Base-by-base conservation (phyloP, 257 asterid genomes). In the Fraxinus excelsior region DNA sequence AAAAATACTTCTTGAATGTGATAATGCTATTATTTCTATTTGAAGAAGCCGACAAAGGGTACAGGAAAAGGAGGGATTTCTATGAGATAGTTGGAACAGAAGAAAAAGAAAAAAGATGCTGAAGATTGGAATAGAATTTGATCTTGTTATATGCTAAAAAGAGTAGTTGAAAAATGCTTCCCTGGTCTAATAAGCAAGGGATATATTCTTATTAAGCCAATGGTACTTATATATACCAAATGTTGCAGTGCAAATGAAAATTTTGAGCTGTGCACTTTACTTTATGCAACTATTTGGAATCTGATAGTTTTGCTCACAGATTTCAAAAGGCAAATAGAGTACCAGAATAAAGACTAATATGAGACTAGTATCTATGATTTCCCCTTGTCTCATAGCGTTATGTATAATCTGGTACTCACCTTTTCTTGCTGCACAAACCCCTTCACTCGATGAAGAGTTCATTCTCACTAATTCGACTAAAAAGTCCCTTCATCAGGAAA, bases 51-150 rank as follows among this genome's bases (percentile, higher is more conserved):
- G 12, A 62, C 28, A 21, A 11, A 26, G 35, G 68, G 31, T 62
- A 62, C 7, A 62, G 68, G 35, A 10, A 62, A 26, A 12, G 32
- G 34, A 25, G n/a, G 68, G 68, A 26, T 62, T 25, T 62, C 68
- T 25, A 12, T 8, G 34, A 23, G 32, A 60, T 6, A 7, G 28
- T 58, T 21, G 58, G 18, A 76, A 66, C 38, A 26, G 37, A 62
- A 73, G 85, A 62, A 69, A 42, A 72, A 29, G 66, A 74, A 70
- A 21, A 64, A 42, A 77, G 62, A 64, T 51, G 79, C 32, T 44
- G 72, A 82, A 87, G 84, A 38, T 76, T 74, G 85, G 90, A 87
- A 84, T 79, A 84, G 84, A 84, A 80, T 76, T 85, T 42, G 74
- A 31, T 23, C 7, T 6, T 34, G 68, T 66, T 73, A 53, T 5